Percentiles rank a stretch among this genome's conserved stretches.
Evolutionary conservation across 352 stramenopile species (phyloP).

Genomic region (Globisporangium nunn): DNA sequence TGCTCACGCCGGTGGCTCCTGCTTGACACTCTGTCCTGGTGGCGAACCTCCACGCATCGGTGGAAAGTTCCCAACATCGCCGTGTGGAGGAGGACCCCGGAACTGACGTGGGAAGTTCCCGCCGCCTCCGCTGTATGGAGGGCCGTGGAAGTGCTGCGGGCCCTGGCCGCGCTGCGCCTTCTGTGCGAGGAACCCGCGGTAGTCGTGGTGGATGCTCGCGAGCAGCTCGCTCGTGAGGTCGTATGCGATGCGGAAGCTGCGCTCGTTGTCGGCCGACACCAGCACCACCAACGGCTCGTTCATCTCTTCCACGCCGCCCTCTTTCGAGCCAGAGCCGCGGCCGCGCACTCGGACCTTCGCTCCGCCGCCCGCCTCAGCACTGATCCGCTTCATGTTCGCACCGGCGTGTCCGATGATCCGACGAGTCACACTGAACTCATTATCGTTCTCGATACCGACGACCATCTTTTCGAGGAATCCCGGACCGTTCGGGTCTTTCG

Average conservation of each 20-base stretch:
- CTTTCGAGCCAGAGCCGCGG: conserved; percentile 70
- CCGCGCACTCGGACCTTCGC: conserved; percentile 84
- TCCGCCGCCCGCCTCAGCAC: conserved; percentile 64
- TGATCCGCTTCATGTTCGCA: conserved; percentile 86
- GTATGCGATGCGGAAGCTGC: conserved; percentile 73
- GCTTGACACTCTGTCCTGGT: conserved; percentile 7
- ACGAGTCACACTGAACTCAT: conserved; percentile 76
- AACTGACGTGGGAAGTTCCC: conserved; percentile 3
- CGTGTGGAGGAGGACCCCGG: conserved; percentile 12
- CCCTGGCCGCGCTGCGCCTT: conserved; percentile 14
- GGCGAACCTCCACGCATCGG: conserved; percentile 10
- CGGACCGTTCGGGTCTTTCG: conserved; percentile 16
- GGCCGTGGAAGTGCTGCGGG: conserved; percentile 4
- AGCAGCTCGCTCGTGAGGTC: conserved; percentile 63
- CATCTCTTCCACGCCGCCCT: conserved; percentile 56
- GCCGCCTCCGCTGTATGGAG: conserved; percentile 4
- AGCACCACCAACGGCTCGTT: conserved; percentile 80
- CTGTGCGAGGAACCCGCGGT: conserved; percentile 52
- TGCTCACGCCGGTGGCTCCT: conserved; percentile 3
- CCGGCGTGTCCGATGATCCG: conserved; percentile 76
- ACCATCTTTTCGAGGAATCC: conserved; percentile 66
- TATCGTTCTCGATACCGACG: conserved; percentile 84
- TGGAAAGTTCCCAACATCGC: conserved; percentile 3
- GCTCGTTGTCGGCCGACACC: conserved; percentile 81
- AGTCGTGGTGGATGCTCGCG: conserved; percentile 66